A percentile compares a stretch with the other conserved stretches of the same genome.
Evolutionary conservation across 202 grass and related monocot species (phyloP).

Genomic region (Setaria viridis): DNA sequence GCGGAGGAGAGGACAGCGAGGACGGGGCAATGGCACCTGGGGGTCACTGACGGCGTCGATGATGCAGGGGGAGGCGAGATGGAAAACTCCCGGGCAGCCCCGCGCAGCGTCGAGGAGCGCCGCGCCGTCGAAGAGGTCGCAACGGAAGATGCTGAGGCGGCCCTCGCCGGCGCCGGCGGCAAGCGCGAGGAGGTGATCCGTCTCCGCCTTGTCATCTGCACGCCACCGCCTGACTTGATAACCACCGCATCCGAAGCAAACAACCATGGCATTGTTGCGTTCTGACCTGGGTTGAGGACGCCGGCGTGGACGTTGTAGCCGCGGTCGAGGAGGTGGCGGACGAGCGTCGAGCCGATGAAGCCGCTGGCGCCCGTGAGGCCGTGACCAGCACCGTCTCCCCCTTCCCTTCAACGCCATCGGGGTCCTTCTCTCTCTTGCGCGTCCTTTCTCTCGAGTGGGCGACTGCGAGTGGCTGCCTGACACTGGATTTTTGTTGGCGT

Average conservation of each 20-base stretch:
- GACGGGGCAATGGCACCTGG: conserved; percentile 19
- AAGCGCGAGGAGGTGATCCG: conserved; percentile 62
- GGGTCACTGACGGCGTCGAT: conserved; percentile 54
- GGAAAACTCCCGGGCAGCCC: conserved; percentile 65
- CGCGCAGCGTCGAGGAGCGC: conserved; percentile 51
- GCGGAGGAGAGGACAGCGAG: background rate
- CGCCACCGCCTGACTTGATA: too few relatives aligned
- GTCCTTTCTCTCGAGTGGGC: too few relatives aligned
- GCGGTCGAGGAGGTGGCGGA: conserved; percentile 56
- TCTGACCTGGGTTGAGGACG: conserved; percentile 62
- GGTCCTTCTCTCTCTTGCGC: too few relatives aligned
- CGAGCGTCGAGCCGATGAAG: conserved; percentile 63
- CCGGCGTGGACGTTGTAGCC: conserved; percentile 66
- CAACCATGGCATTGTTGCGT: background rate
- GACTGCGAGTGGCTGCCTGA: too few relatives aligned
- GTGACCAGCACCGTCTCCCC: conserved; percentile 59
- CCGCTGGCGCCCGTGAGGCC: conserved; percentile 70
- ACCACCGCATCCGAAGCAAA: background rate
- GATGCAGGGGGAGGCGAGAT: conserved; percentile 64
- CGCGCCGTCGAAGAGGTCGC: conserved; percentile 60
- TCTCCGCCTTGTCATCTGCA: conserved; percentile 69
- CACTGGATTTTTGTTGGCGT: too few relatives aligned
- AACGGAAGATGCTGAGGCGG: conserved; percentile 56
- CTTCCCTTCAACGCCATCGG: conserved; percentile 28
- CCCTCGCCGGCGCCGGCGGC: conserved; percentile 38